Conservation (phyloP, 2,329 filamentous ascomycete species). For the Pyricularia sp. region DNA sequence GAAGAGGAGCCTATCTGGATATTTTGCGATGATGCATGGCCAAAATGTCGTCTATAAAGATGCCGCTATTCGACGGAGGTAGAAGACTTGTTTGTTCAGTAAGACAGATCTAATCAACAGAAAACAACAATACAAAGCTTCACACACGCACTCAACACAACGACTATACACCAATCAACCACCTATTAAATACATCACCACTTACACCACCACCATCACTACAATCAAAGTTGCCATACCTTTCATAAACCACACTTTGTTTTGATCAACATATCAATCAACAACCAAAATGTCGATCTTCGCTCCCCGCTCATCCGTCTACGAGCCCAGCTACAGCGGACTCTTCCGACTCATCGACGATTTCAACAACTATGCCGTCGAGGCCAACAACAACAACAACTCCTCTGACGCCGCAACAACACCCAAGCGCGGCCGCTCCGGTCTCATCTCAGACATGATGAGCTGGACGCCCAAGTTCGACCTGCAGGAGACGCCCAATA, state of each 20-base stretch:
- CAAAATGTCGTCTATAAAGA: neutral
- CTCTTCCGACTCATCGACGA: constrained; percentile 58
- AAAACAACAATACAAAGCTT: neutral
- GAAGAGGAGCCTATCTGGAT: neutral
- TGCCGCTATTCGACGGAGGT: neutral
- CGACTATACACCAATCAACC: neutral
- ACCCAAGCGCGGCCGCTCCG: constrained; percentile 9
- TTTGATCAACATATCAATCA: neutral
- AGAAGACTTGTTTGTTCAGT: neutral
- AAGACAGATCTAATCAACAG: neutral
- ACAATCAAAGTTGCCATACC: neutral
- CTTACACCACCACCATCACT: neutral
- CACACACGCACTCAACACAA: neutral
- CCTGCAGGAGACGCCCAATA: constrained; percentile 56
- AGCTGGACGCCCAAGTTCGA: constrained; percentile 71
- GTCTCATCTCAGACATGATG: constrained; percentile 13
- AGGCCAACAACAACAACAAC: constrained; percentile 7
- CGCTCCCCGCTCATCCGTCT: constrained; percentile 31
- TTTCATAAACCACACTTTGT: neutral
- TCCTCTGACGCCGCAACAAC: neutral
- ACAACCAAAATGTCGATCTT: constrained; percentile 49
- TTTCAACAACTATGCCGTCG: constrained; percentile 41
- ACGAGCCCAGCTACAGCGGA: constrained; percentile 16
- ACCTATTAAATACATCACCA: neutral
- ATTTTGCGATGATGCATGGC: neutral